phyloP scores from a whole-genome alignment of 768 basidiomycete species.

The Lactarius quietus region DNA sequence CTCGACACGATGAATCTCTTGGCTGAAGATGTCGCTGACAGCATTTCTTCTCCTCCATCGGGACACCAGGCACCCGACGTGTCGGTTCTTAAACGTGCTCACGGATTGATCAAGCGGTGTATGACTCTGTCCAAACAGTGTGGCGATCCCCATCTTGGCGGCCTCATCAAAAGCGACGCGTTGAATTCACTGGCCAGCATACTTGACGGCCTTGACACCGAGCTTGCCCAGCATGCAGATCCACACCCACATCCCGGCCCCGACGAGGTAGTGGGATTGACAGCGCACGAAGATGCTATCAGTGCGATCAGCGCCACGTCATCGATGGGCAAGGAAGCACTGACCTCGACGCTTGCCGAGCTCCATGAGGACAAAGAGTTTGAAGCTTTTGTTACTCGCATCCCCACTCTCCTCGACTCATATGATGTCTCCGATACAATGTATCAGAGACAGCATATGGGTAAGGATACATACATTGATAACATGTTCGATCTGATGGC shows the following conservation, averaged over 20 bases:
- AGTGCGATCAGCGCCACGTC: not conserved
- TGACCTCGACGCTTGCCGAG: slow-evolving; percentile 2
- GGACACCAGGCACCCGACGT: not conserved
- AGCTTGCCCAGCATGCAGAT: not conserved
- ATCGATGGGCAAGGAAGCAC: not conserved
- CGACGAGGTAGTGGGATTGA: not conserved
- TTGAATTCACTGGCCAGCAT: not conserved
- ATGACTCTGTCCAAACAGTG: not conserved
- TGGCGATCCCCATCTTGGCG: not conserved
- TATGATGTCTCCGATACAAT: not conserved
- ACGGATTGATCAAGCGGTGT: not conserved
- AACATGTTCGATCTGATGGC: slow-evolving; percentile 5
- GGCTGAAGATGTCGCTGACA: not conserved
- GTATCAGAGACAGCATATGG: no score
- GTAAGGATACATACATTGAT: not conserved
- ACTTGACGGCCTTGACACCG: not conserved
- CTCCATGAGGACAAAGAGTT: not conserved
- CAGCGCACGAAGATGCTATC: not conserved
- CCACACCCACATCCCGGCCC: not conserved
- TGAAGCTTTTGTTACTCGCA: slow-evolving; percentile 1
- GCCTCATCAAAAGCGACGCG: not conserved
- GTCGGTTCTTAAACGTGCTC: not conserved
- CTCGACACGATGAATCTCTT: slow-evolving; percentile 5
- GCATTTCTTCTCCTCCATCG: not conserved
- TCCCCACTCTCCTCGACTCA: not conserved